A percentile compares a stretch with the other conserved stretches of the same genome.
These are phyloP conservation scores for Globisporangium ultimum DNA, from an alignment of 352 stramenopile genomes.

Conservation along the genomic window DNA sequence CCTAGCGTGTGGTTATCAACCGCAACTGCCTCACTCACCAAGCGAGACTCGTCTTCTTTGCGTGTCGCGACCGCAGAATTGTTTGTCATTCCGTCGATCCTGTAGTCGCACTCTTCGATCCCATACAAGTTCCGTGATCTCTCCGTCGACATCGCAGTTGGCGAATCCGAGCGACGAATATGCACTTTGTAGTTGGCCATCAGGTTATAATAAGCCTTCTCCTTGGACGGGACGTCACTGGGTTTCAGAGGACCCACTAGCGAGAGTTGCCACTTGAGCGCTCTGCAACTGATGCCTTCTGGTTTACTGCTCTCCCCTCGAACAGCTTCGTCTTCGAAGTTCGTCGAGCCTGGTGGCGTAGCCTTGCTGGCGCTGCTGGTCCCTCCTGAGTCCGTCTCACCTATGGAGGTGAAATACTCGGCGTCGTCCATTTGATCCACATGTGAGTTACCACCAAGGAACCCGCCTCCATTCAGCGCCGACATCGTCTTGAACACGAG, in stretches of 20 bases:
- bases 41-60: background rate
- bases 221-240: slow-evolving; percentile 43
- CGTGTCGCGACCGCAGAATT: background rate
- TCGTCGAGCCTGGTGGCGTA: too few relatives aligned
- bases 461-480: background rate
- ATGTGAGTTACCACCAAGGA: too few relatives aligned
- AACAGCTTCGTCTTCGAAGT: too few relatives aligned
- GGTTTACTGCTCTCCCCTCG: too few relatives aligned
- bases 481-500: slow-evolving; percentile 47
- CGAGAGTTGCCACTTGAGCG: slow-evolving; percentile 38
- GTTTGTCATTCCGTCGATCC: slow-evolving; percentile 1
- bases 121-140: background rate
- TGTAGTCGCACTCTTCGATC: slow-evolving; percentile 6
- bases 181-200: slow-evolving; percentile 60
- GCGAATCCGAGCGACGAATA: slow-evolving; percentile 14
- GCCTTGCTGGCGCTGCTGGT: too few relatives aligned
- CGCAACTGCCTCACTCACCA: background rate
- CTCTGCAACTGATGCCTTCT: too few relatives aligned
- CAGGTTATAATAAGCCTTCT: slow-evolving; percentile 45
- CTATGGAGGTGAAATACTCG: too few relatives aligned
- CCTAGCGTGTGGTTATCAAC: background rate
- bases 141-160: background rate
- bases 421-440: background rate
- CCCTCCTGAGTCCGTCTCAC: too few relatives aligned
- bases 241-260: slow-evolving; percentile 21